Conservation (phyloP, 768 basidiomycete genomes). For the Cystofilobasidium ferigula region DNA sequence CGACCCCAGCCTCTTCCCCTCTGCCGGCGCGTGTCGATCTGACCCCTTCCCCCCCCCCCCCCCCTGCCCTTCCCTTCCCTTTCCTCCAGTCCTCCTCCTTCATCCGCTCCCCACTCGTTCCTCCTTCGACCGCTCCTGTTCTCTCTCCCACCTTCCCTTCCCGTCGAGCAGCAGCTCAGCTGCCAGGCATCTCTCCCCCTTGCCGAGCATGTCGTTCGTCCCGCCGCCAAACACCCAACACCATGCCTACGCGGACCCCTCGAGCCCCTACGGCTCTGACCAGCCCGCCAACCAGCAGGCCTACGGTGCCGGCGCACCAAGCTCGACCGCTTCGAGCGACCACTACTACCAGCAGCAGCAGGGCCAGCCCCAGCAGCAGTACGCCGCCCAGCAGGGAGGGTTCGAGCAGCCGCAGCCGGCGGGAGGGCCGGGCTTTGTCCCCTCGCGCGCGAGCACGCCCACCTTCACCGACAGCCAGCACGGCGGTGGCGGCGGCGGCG, state of each 20-base stretch:
- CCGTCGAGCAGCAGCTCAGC: neutral
- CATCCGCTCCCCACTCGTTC: neutral
- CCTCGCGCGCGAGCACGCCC: conserved; percentile 9
- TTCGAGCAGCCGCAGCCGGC: neutral
- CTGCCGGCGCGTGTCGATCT: too few species aligned
- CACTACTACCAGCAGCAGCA: conserved; percentile 14
- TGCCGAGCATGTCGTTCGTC: conserved; percentile 15
- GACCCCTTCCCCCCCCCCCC: too few species aligned
- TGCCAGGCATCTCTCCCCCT: neutral
- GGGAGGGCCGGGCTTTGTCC: conserved; percentile 7
- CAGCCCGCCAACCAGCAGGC: neutral
- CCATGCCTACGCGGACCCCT: conserved; percentile 20
- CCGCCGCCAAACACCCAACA: conserved; percentile 15
- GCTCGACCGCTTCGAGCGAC: conserved; percentile 9
- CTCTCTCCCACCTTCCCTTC: neutral
- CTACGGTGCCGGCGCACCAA: neutral
- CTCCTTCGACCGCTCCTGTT: neutral
- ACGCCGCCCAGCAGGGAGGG: neutral
- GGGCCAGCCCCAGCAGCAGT: conserved; percentile 3
- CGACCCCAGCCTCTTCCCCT: too few species aligned
- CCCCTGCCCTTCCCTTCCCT: neutral
- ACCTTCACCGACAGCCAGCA: conserved; percentile 21
- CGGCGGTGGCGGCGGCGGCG: neutral
- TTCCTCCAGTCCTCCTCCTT: too few species aligned
- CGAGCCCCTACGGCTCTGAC: conserved; percentile 18